Base-by-base conservation (phyloP, 495 filamentous ascomycete genomes). In the Penicillium verhagenii region DNA sequence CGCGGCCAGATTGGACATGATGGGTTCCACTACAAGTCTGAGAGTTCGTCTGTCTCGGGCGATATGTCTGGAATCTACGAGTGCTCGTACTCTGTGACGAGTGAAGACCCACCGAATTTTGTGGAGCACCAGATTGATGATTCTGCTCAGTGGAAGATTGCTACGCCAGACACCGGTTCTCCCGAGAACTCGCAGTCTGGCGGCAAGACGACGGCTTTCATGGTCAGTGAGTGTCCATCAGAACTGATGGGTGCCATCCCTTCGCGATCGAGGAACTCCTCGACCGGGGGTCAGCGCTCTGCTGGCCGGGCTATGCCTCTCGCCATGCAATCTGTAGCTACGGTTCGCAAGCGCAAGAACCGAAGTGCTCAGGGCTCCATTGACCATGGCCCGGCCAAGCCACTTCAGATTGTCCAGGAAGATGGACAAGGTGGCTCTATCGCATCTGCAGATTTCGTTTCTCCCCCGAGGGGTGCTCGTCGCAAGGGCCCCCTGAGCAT, bases 401-500 rank as follows among this genome's bases (percentile, higher is more conserved):
- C 73, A 8, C 40, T 78, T 53, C 75, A 76, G 51, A 78, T 78
- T 52, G 75, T 78, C 29, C 75, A 78, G 29, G 75, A 78, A 60
- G 75, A 78, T 62, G 75, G 75, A 16, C 70, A 75, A 51, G 75
- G 75, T 11, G 73, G 73, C 9, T 74, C 75, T 2, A 75, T 78
- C 47, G 70, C 75, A 1, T 78, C 75, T n/a, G 75, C 72, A n/a
- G 73, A 78, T 40, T 76, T 78, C 50, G 72, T 78, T 13, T 73
- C 72, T 14, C 73, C 73, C 11, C 75, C 75, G 9, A 70, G 75
- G 18, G 75, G 75, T 1, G 75, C 75, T 47, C 75, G 75, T 55
- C 72, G 75, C 35, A 78, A 78, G 63, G 75, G 75, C 13, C 75
- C 75, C 4, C 56, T 78, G 60, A 67, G 63, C 16, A 74, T 74